Evolutionary conservation across 805 yeast genomes (phyloP), one percentile per base, ranked within the genome.

Genomic region (Candida yuanshanica): DNA sequence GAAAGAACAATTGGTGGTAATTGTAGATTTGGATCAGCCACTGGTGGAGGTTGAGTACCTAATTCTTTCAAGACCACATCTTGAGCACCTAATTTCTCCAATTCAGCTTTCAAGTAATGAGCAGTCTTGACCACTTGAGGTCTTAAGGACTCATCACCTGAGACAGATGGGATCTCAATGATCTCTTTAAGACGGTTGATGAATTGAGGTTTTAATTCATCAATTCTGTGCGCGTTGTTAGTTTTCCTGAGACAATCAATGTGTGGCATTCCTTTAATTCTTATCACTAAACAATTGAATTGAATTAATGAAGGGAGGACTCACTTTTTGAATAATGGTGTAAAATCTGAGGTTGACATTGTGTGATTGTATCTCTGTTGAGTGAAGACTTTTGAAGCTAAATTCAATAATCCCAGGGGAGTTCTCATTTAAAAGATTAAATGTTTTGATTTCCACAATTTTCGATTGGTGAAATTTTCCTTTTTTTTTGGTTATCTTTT

Each of bases 1-100:
- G 93, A 93, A 46, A 93, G 76, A n/a, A 93, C 90, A 46, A 93
- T 81, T 10, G 99, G 99, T 17, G 99, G 99, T 49, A 93, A 76
- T 53, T 78, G 76, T 45, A 91, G 69, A 31, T 69, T 70, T 21
- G 77, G 65, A 49, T 81, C 77, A 17, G 65, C 68, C n/a, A 83
- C 90, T 24, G 95, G 93, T n/a, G 90, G 91, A 17, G 95, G 95
- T 64, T 93, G 98, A 5, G 69, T 70, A 37, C 99, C 99, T 52
- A 93, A 72, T 37, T 82, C 87, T 59, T 79, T 83, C 58, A 86
- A 68, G 63, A 85, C 83, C 55, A 93, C 79, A 58, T 89, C 96
- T 36, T 75, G 63, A 47, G 90, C 95, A 17, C 95, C 96, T 44
- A 93, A 72, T 6, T 61, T 59, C 39, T 68, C 72, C 56, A 93